Evolutionary conservation across 2,329 filamentous ascomycete species (phyloP).

Genomic region (Dothidotthia symphoricarpi): DNA sequence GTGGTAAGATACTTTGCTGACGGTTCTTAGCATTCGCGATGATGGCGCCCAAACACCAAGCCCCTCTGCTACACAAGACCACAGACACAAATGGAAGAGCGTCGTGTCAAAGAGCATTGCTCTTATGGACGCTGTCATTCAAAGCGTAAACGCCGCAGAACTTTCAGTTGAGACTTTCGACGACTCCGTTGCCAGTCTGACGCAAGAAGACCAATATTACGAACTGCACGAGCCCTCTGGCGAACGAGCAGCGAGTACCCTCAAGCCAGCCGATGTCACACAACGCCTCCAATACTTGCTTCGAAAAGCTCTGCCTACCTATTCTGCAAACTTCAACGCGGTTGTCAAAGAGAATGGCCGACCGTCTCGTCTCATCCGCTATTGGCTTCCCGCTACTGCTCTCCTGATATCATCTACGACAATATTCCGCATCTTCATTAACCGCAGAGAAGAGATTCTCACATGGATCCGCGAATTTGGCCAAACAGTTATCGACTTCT

Average conservation of each 20-base stretch:
- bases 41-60: constrained; percentile 49
- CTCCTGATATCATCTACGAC: constrained; percentile 78
- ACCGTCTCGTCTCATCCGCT: constrained; percentile 72
- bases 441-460: constrained; percentile 71
- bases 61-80: constrained; percentile 48
- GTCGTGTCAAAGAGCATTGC: constrained; percentile 77
- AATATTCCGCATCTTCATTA: constrained; percentile 73
- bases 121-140: constrained; percentile 81
- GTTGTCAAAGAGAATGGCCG: constrained; percentile 67
- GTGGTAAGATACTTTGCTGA: constrained; percentile 10
- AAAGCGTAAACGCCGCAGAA: constrained; percentile 65
- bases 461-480: constrained; percentile 80
- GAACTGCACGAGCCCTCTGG: constrained; percentile 42
- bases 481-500: constrained; percentile 80
- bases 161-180: constrained; percentile 55
- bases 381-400: constrained; percentile 77
- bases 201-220: constrained; percentile 52
- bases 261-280: constrained; percentile 58
- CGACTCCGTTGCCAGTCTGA: constrained; percentile 55
- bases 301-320: constrained; percentile 64
- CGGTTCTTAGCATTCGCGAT: constrained; percentile 59
- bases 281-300: constrained; percentile 69
- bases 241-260: constrained; percentile 32
- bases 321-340: constrained; percentile 57
- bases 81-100: constrained; percentile 63